Conservation (phyloP, 106 monocot species). For the Agapanthus africanus region DNA sequence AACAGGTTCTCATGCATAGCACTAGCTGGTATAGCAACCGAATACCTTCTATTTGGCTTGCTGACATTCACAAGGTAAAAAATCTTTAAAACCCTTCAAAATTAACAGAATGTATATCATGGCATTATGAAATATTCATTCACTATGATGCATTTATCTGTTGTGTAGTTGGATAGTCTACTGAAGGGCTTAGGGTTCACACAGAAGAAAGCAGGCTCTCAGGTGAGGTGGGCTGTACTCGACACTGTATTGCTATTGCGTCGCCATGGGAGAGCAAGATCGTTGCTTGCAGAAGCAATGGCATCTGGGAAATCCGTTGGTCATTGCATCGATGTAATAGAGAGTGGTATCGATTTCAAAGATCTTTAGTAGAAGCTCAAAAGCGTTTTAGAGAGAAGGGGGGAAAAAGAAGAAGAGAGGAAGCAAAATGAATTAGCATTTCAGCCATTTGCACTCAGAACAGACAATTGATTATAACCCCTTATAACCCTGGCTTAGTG, state of each 20-base stretch:
- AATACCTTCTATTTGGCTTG: constrained; percentile 87
- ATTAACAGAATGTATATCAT: background rate
- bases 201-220: constrained; percentile 87
- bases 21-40: constrained; percentile 79
- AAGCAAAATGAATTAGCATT: too few species aligned
- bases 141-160: too few species aligned
- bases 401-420: too few species aligned
- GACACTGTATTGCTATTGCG: constrained; percentile 61
- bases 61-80: constrained; percentile 57
- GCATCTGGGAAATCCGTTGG: constrained; percentile 59
- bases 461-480: too few species aligned
- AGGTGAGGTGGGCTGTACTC: constrained; percentile 88
- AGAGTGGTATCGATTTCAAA: constrained; percentile 27
- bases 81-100: too few species aligned
- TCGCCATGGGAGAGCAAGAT: constrained; percentile 57
- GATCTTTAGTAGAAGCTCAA: constrained; percentile 27
- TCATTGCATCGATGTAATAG: constrained; percentile 64
- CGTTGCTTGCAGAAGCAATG: constrained; percentile 69
- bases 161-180: constrained; percentile 53
- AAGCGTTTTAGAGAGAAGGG: too few species aligned
- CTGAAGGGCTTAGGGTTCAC: constrained; percentile 79
- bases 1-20: constrained; percentile 92
- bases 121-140: background rate
- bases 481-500: too few species aligned
- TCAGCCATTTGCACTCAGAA: too few species aligned